Base-by-base conservation (phyloP, 305 asterid species). In the Solanum hybrid region DNA sequence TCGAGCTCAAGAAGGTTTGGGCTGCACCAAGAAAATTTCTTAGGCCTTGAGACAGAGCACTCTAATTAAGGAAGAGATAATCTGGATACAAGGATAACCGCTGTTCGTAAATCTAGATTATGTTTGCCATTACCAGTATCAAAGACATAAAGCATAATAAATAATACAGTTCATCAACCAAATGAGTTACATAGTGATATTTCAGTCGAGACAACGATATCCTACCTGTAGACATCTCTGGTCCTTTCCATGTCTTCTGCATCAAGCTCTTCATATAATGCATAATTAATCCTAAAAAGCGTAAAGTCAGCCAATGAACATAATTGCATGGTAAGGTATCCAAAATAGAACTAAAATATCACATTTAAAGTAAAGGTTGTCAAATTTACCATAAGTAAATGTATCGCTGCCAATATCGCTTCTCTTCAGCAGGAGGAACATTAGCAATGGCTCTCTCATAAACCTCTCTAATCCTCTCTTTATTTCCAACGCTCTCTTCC, bases 141-240 rank as follows among this genome's bases (percentile, higher is more conserved):
- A 42, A 27, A 64, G 13, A 82, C 71, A 27, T 15, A 82, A 45
- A 17, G 11, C 73, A 82, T 45, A 12, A 82, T 7, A 45, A 29
- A 82, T 42, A 81, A 8, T 10, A 82, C 2, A 24, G 27, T 82
- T 82, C 72, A 82, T 82, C 38, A 40, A 45, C 72, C 38, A 45
- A 27, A 82, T 45, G 87, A 82, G 32, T 69, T 42, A 82, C 27
- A 17, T 42, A 45, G 38, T 51, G 69, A 82, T 51, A 76, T 31
- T 75, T 12, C 40, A 66, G 35, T 86, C n/a, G 64, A 87, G 26
- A 51, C 84, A 90, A 89, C 29, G 35, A 64, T 27, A 77, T 86
- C 91, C 88, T 93, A 93, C 93, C 96, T 95, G 82, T 72, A 72
- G 4, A 72, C 78, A 69, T 72, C 10, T 72, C 10, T 72, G 78